phyloP scores from a whole-genome alignment of 352 stramenopile species.

The Phytopythium sindhum region DNA sequence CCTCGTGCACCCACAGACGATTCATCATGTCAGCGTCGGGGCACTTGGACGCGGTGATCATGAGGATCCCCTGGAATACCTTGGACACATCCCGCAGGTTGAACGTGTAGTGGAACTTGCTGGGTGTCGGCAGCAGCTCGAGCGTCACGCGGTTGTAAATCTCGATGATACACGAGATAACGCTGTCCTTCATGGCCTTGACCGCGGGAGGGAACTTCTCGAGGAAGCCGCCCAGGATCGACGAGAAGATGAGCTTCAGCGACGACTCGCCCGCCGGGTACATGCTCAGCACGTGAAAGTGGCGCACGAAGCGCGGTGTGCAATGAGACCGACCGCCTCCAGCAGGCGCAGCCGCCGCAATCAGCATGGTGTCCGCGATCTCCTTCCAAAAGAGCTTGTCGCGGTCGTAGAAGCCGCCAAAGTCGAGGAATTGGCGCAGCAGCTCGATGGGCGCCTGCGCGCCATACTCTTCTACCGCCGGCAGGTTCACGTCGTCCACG shows the following conservation, averaged over 20 bases:
- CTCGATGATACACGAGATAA: slow-evolving; percentile 91
- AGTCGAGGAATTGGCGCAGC: slow-evolving; percentile 93
- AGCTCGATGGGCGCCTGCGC: slow-evolving; percentile 93
- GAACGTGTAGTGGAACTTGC: slow-evolving; percentile 94
- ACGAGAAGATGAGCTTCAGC: slow-evolving; percentile 92
- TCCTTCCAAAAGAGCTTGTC: slow-evolving; percentile 98
- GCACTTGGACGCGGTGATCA: slow-evolving; percentile 88
- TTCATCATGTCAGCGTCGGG: slow-evolving; percentile 80
- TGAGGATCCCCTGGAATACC: slow-evolving; percentile 95
- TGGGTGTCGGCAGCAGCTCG: slow-evolving; percentile 91
- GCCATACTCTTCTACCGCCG: slow-evolving; percentile 92
- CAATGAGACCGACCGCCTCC: slow-evolving; percentile 83
- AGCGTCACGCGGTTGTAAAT: slow-evolving; percentile 92
- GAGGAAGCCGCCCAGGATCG: slow-evolving; percentile 92
- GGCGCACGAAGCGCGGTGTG: slow-evolving; percentile 92
- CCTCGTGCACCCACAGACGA: slow-evolving; percentile 92
- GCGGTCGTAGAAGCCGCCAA: slow-evolving; percentile 95
- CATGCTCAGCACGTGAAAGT: slow-evolving; percentile 96
- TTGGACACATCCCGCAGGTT: slow-evolving; percentile 96
- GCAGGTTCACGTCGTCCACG: slow-evolving; percentile 96
- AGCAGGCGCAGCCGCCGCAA: slow-evolving; percentile 88
- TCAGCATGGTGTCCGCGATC: slow-evolving; percentile 91
- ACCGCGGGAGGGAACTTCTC: slow-evolving; percentile 86
- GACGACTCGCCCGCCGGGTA: slow-evolving; percentile 85
- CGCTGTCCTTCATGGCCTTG: slow-evolving; percentile 66